Conservation (phyloP, 805 yeast genomes). For the Blastobotrys americana region DNA sequence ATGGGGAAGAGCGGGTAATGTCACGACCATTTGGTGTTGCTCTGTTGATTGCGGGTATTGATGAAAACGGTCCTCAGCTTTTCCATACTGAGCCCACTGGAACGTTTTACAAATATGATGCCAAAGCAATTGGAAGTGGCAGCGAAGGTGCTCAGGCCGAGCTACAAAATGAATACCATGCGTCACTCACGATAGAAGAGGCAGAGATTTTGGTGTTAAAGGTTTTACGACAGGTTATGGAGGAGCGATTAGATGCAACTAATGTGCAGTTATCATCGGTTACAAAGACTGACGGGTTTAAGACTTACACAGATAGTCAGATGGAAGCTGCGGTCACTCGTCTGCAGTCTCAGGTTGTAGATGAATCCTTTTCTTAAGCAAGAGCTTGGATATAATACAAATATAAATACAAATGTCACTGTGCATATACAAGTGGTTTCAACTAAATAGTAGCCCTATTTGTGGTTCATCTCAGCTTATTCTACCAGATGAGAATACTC, state of each 20-base stretch:
- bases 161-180: conserved; percentile 90
- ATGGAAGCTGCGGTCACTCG: conserved; percentile 74
- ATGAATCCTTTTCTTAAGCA: conserved; percentile 4
- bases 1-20: conserved; percentile 92
- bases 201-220: conserved; percentile 87
- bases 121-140: conserved; percentile 98
- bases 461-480: conserved; percentile 21
- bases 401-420: not conserved
- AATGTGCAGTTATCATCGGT: conserved; percentile 94
- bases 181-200: conserved; percentile 78
- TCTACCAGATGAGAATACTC: conserved; percentile 83
- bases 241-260: conserved; percentile 90
- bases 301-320: conserved; percentile 73
- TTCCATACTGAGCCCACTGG: conserved; percentile 99
- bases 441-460: not conserved
- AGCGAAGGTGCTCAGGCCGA: conserved; percentile 99
- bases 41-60: conserved; percentile 87
- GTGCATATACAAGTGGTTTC: not conserved
- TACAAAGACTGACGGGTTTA: conserved; percentile 78
- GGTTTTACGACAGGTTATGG: conserved; percentile 96
- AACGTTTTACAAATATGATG: conserved; percentile 94
- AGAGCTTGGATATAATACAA: not conserved
- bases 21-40: conserved; percentile 99
- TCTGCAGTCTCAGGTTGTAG: conserved; percentile 47
- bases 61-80: conserved; percentile 92